Percentiles rank a stretch among this genome's conserved stretches.
Evolutionary conservation across 345 rosid genomes (phyloP).

Genomic region (Corymbia maculata): DNA sequence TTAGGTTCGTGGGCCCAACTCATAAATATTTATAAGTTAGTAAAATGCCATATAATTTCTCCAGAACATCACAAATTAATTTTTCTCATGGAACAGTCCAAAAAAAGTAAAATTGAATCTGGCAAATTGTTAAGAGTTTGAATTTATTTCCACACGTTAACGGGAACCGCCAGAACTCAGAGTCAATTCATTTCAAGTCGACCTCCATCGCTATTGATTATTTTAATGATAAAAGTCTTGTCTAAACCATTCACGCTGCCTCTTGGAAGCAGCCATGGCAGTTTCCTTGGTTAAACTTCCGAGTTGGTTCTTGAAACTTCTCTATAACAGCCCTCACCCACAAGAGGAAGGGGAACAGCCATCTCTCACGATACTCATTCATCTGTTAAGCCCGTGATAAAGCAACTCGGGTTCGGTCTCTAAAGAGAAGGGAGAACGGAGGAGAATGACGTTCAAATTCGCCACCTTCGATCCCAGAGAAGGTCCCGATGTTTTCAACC

Average conservation of each 20-base stretch:
- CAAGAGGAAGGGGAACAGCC: neutral
- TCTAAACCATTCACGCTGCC: neutral
- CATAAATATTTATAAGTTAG: no score
- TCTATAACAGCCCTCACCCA: neutral
- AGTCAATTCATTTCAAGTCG: neutral
- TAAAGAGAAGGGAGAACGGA: neutral
- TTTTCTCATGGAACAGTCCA: neutral
- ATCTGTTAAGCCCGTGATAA: neutral
- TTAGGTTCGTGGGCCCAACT: no score
- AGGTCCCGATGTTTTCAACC: neutral
- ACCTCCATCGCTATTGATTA: neutral
- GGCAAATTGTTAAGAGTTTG: no score
- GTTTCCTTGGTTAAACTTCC: neutral
- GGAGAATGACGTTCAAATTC: neutral
- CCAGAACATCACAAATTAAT: neutral
- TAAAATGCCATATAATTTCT: neutral
- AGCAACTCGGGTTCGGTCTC: neutral
- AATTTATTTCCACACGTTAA: no score
- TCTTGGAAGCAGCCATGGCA: neutral
- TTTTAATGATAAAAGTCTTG: neutral
- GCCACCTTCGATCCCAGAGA: neutral
- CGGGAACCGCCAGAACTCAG: no score
- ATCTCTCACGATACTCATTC: neutral
- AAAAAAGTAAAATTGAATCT: no score
- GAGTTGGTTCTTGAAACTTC: neutral